Evolutionary conservation across 192 early-diverging fungal species (phyloP), one percentile per base, ranked within the genome.

Genomic region (Spinellus fusiger): DNA sequence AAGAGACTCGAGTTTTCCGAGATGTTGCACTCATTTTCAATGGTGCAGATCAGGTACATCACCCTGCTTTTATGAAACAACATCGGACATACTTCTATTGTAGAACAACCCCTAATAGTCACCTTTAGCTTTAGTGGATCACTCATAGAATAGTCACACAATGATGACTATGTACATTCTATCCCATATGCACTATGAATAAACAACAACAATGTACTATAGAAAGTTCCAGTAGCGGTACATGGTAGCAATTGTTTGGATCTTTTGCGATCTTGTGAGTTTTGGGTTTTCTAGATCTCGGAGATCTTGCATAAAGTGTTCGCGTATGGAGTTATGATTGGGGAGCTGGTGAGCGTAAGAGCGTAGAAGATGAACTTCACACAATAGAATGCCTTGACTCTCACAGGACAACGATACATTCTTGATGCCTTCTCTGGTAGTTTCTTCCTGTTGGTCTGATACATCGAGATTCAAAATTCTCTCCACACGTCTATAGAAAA

Each of bases 291-390:
- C 91, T 18, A 94, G 76, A 50, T 92, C 91, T 9, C 84, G 75
- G 31, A 95, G 59, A 71, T 95, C 93, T 65, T 93, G 84, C 29
- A 92, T 57, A 56, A 93, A 91, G 49, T 77, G 71, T 7, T 77
- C 65, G 15, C 85, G 79, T 15, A 81, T 63, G 34, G 71, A 80
- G 31, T 71, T 77, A 33, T 63, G 34, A 6, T 67, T 50, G 10
- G 86, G 80, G 33, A 87, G 38, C 18, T 54, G 55, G 4, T 52
- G 49, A 8, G 77, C 80, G 56, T 74, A 77, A 12, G 65, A 57
- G 26, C 81, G 74, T 54, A 89, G 59, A n/a, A 78, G 64, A 62
- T 84, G 79, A 16, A 85, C 67, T 58, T 87, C 84, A 55, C 81
- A 83, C n/a, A 84, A 61, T 28, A 78, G 73, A 6, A 87, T 77